These are phyloP conservation scores for Trichomonascaceae sp. DNA, from an alignment of 1,139 yeast species.

Conservation along the genomic window DNA sequence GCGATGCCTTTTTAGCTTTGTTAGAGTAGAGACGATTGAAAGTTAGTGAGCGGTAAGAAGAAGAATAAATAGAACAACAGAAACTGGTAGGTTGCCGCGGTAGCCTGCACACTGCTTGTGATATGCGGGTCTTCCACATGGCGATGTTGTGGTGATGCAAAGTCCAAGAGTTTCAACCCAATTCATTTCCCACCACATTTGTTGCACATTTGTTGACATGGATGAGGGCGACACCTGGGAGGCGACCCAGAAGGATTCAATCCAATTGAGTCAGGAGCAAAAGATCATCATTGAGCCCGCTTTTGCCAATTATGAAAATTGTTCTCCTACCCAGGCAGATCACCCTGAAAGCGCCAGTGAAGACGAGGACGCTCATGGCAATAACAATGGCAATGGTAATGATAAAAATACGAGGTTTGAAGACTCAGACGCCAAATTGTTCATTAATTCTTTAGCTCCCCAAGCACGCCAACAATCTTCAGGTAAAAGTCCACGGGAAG, in stretches of 20 bases:
- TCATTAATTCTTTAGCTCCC: too few species aligned
- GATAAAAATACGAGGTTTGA: not conserved
- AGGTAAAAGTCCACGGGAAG: too few species aligned
- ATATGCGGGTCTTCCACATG: too few species aligned
- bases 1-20: slow-evolving; percentile 1
- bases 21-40: not conserved
- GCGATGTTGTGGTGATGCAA: too few species aligned
- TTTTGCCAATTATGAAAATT: not conserved
- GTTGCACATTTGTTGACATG: too few species aligned
- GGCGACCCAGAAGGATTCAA: not conserved
- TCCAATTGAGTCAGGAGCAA: not conserved
- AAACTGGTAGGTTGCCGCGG: too few species aligned
- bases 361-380: not conserved
- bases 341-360: not conserved
- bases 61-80: too few species aligned
- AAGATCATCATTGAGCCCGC: not conserved
- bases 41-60: not conserved
- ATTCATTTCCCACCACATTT: too few species aligned
- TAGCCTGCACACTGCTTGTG: too few species aligned
- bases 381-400: not conserved
- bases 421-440: not conserved
- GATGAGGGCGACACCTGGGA: too few species aligned
- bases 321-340: not conserved
- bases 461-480: too few species aligned
- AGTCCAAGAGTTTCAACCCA: too few species aligned